Evolutionary conservation across 176 grass and related monocot species (phyloP), one percentile per base, ranked within the genome.

Genomic region (Leersia perrieri): DNA sequence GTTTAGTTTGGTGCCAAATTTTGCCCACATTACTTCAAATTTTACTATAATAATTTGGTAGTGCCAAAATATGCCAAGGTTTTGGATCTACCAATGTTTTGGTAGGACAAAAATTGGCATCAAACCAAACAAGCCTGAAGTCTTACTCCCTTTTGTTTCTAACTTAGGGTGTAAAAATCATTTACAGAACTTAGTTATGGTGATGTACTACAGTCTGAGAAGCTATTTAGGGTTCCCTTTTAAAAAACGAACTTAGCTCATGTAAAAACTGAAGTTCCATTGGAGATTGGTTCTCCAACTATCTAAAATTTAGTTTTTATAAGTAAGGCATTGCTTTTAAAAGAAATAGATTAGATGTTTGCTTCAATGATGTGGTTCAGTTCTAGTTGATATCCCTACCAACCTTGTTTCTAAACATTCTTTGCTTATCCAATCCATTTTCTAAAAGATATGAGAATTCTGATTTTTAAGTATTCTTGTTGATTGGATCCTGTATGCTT

Each of bases 121-220:
- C n/a, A n/a, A n/a, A n/a, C n/a, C n/a, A n/a, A n/a, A n/a, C n/a
- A n/a, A n/a, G n/a, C n/a, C n/a, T n/a, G n/a, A n/a, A n/a, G n/a
- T 80, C 72, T 91, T 57, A 80, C 15, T 33, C 18, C 49, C 75
- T 26, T 27, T 71, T 80, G 20, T 70, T 61, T 81, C 42, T 77
- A 34, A 44, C 62, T 72, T 75, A 98, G 96, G 96, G 96, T 38
- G 90, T 98, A 15, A 98, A 95, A 91, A 74, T 98, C 83, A 95
- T 98, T 78, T 98, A 70, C 83, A 95, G 96, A 91, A 98, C 96
- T 68, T 83, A 98, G 96, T 92, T 98, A 76, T 25, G 65, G 38
- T 53, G 49, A 53, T 53, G 20, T 9, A 53, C 20, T 53, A 32
- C 58, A 66, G 11, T 16, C 36, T 41, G 28, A 62, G 74, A 25